phyloP scores from a whole-genome alignment of 2,329 filamentous ascomycete species.

The Raffaelea arxii region DNA sequence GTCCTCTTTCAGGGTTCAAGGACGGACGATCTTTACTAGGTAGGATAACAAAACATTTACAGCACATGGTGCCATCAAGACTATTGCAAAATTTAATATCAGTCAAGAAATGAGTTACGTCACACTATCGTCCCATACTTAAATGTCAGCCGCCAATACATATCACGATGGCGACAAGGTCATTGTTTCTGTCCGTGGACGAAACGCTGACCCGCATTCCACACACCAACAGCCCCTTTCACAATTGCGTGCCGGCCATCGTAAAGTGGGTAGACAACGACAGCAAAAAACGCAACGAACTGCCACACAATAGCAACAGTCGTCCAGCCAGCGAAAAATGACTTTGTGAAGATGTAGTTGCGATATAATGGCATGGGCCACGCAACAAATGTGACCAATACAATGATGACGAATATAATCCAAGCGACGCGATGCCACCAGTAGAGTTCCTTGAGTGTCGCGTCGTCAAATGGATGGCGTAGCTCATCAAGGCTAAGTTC shows the following conservation, averaged over 20 bases:
- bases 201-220: not conserved
- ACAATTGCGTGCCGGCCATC: slow-evolving; percentile 23
- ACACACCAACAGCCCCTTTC: not conserved
- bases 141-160: too few species aligned
- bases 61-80: too few species aligned
- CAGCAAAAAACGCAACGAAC: slow-evolving; percentile 33
- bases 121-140: too few species aligned
- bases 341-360: slow-evolving; percentile 35
- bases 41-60: too few species aligned
- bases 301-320: slow-evolving; percentile 36
- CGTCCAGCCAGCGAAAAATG: slow-evolving; percentile 35
- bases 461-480: slow-evolving; percentile 15
- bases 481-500: slow-evolving; percentile 26
- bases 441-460: slow-evolving; percentile 4
- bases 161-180: too few species aligned
- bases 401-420: slow-evolving; percentile 8
- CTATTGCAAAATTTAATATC: too few species aligned
- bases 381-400: slow-evolving; percentile 33
- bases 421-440: slow-evolving; percentile 9
- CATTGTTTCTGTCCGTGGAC: too few species aligned
- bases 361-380: slow-evolving; percentile 42
- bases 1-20: too few species aligned
- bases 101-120: too few species aligned
- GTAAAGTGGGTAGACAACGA: slow-evolving; percentile 36
- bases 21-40: too few species aligned